Base-by-base conservation (phyloP, 352 stramenopile genomes). In the Pythium sp. region DNA sequence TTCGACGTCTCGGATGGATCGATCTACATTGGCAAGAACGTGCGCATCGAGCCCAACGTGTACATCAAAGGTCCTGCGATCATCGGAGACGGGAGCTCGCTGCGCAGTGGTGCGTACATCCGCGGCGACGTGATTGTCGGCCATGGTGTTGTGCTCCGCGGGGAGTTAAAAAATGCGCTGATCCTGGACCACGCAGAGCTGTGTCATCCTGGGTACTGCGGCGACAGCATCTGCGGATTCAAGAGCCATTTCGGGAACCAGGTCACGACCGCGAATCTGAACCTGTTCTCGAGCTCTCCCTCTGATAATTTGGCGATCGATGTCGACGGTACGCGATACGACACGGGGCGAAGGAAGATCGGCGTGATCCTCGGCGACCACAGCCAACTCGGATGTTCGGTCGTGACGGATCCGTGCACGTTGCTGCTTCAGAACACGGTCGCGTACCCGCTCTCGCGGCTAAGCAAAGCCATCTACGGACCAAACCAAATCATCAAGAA, bases 201-300 rank as follows among this genome's bases (percentile, higher is more conserved):
- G 3, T 86, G 83, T 46, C 86, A 93, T 46, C 83, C 84, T 2
- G 81, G 84, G 0, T 93, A 94, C 69, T 91, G 80, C 54, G 84
- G 84, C 18, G 86, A 93, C 72, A 91, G 80, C 60, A 72, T 93
- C 38, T 89, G 78, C 26, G 86, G 86, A 3, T 86, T 82, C 65
- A 90, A 87, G 68, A 91, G 82, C 74, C 84, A 94, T 63, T 92
- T 94, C 54, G 86, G 84, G 57, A 94, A 94, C 75, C 86, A 94
- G 67, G 86, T 90, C 30, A 92, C 86, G 34, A 93, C 86, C 2
- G 86, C 86, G 0, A 92, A 94, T 61, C 72, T 94, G 41, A 87
- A 77, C 43, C 67, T 94, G 11, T 76, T 94, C 43, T 66, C 64
- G 22, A 65, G 62, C 47, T 67, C 64, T 9, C 18, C 72, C 62